Evolutionary conservation across 2,329 filamentous ascomycete genomes (phyloP).

Genomic region (Dothideomycetes sp.): DNA sequence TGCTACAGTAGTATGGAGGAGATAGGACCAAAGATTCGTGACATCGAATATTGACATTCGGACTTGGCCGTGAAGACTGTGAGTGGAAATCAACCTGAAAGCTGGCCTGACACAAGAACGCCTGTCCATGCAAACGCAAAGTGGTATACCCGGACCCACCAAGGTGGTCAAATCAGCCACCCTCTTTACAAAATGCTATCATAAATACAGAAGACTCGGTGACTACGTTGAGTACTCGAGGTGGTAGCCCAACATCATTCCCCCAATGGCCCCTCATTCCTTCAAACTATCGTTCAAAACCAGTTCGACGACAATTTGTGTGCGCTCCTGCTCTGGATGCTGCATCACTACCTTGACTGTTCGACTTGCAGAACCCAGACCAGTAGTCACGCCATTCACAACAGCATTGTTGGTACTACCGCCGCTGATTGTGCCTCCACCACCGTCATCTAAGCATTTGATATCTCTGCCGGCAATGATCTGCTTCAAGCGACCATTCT

Average conservation of each 20-base stretch:
- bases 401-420: conserved; percentile 30
- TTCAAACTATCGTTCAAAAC: conserved; percentile 69
- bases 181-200: not conserved
- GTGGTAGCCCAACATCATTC: not conserved
- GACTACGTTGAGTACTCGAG: too few relatives aligned
- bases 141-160: not conserved
- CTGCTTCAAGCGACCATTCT: conserved; percentile 86
- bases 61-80: too few relatives aligned
- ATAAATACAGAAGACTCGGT: not conserved
- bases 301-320: conserved; percentile 85
- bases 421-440: conserved; percentile 44
- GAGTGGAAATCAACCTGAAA: too few relatives aligned
- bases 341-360: conserved; percentile 94
- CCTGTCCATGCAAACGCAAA: too few relatives aligned
- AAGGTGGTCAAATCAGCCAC: not conserved
- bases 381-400: conserved; percentile 16
- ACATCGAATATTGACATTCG: too few relatives aligned
- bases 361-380: conserved; percentile 36
- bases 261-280: conserved; percentile 12
- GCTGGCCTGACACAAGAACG: too few relatives aligned
- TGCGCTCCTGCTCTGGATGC: conserved; percentile 74
- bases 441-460: conserved; percentile 77
- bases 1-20: too few relatives aligned
- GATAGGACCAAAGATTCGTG: too few relatives aligned
- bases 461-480: conserved; percentile 90